phyloP scores from a whole-genome alignment of 106 monocot genomes.

The Apostasia shenzhenica region DNA sequence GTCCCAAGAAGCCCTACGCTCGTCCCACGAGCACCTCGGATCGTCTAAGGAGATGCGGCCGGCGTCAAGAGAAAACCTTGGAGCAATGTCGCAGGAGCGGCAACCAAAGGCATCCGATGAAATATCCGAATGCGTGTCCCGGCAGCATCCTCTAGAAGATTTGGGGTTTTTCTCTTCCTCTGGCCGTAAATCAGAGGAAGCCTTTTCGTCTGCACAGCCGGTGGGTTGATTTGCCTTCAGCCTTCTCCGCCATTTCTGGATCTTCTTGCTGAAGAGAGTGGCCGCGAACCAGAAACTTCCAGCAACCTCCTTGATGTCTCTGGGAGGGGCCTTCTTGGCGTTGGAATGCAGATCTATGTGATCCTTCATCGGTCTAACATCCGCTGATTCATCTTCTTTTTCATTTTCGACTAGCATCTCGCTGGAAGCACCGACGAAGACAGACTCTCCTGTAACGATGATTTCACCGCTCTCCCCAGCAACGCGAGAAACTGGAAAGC shows the following conservation, averaged over 20 bases:
- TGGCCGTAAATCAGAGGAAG: background rate
- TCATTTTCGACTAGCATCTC: conserved; percentile 1
- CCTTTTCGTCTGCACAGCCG: background rate
- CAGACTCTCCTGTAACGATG: conserved; percentile 4
- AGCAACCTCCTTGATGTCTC: conserved; percentile 29
- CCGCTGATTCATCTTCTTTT: conserved; percentile 2
- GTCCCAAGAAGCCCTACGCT: conserved; percentile 84
- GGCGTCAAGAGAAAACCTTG: conserved; percentile 79
- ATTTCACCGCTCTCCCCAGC: background rate
- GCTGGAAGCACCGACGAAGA: background rate
- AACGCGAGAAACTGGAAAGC: background rate
- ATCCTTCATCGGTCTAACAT: conserved; percentile 25
- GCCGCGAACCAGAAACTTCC: conserved; percentile 61
- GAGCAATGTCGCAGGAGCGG: conserved; percentile 60
- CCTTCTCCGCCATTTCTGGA: conserved; percentile 59
- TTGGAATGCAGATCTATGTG: conserved; percentile 26
- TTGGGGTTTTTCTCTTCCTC: conserved; percentile 5
- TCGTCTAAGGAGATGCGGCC: conserved; percentile 66
- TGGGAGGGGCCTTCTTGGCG: conserved; percentile 8
- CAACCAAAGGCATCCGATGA: conserved; percentile 45
- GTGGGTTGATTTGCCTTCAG: conserved; percentile 28
- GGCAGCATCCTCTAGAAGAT: conserved; percentile 17
- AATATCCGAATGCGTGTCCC: conserved; percentile 52
- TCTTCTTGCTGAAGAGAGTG: conserved; percentile 66
- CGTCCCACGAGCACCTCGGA: conserved; percentile 54